Evolutionary conservation across 768 basidiomycete genomes (phyloP).

Genomic region (Gymnopilus dilepis): DNA sequence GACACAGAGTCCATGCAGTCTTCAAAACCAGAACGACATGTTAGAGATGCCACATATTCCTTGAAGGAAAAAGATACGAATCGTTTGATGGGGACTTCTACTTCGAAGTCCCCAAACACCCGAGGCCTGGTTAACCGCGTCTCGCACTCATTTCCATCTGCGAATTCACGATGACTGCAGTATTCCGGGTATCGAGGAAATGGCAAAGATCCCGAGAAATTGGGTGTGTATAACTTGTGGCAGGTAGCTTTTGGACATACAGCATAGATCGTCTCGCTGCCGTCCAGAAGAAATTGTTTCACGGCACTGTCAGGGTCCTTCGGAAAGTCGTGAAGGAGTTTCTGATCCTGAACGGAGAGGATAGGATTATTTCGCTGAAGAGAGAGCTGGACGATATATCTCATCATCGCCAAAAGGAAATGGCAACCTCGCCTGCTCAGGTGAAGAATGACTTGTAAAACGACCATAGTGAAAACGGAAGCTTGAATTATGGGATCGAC

Average conservation of each 20-base stretch:
- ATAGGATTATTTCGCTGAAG: neutral
- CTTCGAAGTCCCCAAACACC: neutral
- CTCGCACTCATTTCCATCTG: constrained; percentile 8
- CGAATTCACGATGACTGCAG: constrained; percentile 11
- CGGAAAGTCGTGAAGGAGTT: neutral
- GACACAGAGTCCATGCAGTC: constrained; percentile 21
- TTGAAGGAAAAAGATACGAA: constrained; percentile 25
- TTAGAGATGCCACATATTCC: constrained; percentile 33
- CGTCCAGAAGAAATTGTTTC: constrained; percentile 10
- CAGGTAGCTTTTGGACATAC: constrained; percentile 22
- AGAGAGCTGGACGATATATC: neutral
- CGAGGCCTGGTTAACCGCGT: constrained; percentile 10
- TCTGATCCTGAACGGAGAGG: neutral
- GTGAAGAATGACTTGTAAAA: neutral
- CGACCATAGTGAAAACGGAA: constrained; percentile 16
- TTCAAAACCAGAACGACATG: constrained; percentile 31
- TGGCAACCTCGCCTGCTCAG: neutral
- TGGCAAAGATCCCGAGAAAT: neutral
- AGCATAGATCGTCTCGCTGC: constrained; percentile 15
- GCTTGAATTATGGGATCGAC: constrained; percentile 15
- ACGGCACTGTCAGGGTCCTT: neutral
- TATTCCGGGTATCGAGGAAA: constrained; percentile 19
- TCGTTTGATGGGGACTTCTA: constrained; percentile 24
- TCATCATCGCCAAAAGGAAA: neutral
- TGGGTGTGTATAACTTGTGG: constrained; percentile 19